A percentile compares a stretch with the other conserved stretches of the same genome.
phyloP scores from a whole-genome alignment of 345 rosid genomes.

The Angophora floribunda region DNA sequence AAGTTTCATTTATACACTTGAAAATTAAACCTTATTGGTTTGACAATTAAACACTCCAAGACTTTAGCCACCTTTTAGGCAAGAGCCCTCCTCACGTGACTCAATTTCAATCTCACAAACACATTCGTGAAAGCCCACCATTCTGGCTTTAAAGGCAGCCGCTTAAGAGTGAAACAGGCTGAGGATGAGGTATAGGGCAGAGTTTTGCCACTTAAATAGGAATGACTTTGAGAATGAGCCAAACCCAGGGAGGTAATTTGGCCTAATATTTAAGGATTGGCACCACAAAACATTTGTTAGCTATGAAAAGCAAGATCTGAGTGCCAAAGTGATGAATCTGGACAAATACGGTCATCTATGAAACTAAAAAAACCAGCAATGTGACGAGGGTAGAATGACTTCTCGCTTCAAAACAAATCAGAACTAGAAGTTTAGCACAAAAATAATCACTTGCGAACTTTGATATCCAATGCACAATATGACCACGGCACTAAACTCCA shows the following conservation, averaged over 20 bases:
- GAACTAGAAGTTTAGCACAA: not conserved
- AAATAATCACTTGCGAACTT: not conserved
- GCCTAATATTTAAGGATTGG: not conserved
- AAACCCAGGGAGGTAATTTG: not conserved
- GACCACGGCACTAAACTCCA: not conserved
- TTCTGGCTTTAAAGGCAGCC: not conserved
- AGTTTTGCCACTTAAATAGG: not conserved
- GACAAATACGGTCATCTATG: not conserved
- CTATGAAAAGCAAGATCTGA: not conserved
- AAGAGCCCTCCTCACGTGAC: not conserved
- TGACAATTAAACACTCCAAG: not conserved
- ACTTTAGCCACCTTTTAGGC: not conserved
- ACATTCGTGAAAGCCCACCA: not conserved
- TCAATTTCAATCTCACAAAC: not conserved
- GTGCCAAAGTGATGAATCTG: not conserved
- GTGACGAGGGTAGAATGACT: not conserved
- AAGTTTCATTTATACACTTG: not conserved
- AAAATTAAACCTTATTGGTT: not conserved
- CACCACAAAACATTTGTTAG: not conserved
- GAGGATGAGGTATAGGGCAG: not conserved
- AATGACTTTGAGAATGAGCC: not conserved
- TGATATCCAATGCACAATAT: not conserved
- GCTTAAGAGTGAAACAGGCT: not conserved
- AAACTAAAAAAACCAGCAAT: not conserved
- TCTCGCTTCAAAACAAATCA: not conserved